Evolutionary conservation across 129 eudicot species (phyloP).

Genomic region (Saposhnikovia divaricata): DNA sequence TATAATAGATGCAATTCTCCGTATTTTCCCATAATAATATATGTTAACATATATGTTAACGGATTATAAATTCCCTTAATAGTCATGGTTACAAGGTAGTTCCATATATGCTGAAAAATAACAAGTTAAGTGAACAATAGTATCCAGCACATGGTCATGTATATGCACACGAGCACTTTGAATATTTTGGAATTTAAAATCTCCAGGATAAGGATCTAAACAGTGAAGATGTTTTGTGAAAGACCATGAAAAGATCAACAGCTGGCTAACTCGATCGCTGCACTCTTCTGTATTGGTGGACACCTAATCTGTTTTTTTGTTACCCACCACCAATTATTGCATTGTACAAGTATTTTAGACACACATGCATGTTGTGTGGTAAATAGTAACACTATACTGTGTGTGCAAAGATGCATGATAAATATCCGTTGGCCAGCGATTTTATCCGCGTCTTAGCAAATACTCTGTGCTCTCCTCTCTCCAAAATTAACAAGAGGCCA

Average conservation of each 20-base stretch:
- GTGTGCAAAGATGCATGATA: background rate
- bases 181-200: background rate
- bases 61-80: background rate
- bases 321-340: constrained; percentile 1
- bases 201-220: background rate
- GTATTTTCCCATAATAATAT: no score
- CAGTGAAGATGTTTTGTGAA: background rate
- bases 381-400: background rate
- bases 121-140: background rate
- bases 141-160: background rate
- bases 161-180: background rate
- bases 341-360: background rate
- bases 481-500: no score
- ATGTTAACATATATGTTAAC: no score
- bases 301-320: background rate
- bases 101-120: no score
- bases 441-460: no score
- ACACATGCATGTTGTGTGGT: background rate
- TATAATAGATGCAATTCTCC: no score
- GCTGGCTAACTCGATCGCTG: background rate
- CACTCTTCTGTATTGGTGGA: background rate
- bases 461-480: no score
- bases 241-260: background rate
- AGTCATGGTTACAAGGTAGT: no score
- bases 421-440: background rate